Percentiles rank a stretch among this genome's conserved stretches.
These are phyloP conservation scores for Microcos paniculata DNA, from an alignment of 345 rosid genomes.

Conservation along the genomic window DNA sequence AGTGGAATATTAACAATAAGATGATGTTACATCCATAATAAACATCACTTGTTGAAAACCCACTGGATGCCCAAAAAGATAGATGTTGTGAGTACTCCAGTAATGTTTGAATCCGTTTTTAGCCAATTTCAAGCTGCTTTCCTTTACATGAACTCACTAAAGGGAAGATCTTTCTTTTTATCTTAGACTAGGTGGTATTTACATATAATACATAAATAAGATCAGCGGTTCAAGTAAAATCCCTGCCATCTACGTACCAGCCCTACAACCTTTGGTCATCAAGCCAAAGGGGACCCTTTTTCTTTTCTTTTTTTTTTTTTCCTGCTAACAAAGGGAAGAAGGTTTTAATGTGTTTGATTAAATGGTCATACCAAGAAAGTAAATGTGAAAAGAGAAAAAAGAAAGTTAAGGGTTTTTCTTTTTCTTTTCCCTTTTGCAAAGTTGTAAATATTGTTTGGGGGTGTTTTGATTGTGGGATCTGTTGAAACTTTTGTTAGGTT, in stretches of 20 bases:
- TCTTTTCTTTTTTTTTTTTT: too few species aligned
- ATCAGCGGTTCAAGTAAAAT: too few species aligned
- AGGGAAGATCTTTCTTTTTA: too few species aligned
- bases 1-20: not conserved
- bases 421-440: not conserved
- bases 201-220: too few species aligned
- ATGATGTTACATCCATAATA: slow-evolving; percentile 1
- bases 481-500: not conserved
- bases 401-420: not conserved
- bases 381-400: not conserved
- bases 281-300: too few species aligned
- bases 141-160: not conserved
- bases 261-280: too few species aligned
- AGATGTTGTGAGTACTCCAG: not conserved
- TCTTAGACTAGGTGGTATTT: too few species aligned
- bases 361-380: not conserved
- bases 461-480: not conserved
- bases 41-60: not conserved
- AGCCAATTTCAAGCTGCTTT: not conserved
- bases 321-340: not conserved
- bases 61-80: not conserved
- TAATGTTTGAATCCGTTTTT: not conserved
- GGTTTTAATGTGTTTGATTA: not conserved
- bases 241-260: too few species aligned
- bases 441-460: not conserved